These are phyloP conservation scores for Aquilaria sinensis DNA, from an alignment of 345 rosid genomes.

Conservation along the genomic window DNA sequence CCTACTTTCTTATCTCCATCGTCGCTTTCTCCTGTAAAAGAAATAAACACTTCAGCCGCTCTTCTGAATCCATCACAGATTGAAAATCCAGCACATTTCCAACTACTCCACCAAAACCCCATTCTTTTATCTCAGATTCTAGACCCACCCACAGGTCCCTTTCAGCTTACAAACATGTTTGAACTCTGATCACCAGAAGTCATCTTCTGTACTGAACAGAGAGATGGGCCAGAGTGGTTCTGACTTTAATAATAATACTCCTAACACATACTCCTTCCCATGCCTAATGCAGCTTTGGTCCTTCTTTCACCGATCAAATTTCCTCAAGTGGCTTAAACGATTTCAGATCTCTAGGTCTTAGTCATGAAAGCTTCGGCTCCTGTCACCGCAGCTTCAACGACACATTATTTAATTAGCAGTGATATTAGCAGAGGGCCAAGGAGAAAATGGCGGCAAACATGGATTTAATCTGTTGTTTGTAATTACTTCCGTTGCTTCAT, in stretches of 20 bases:
- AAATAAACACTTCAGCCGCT: slow-evolving; percentile 17
- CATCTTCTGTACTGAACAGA: slow-evolving; percentile 3
- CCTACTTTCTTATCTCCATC: background rate
- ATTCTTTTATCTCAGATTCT: slow-evolving; percentile 27
- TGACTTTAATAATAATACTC: slow-evolving; percentile 10
- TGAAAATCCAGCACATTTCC: slow-evolving; percentile 18
- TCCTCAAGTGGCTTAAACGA: too few species aligned
- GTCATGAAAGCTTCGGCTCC: too few species aligned
- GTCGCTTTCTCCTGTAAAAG: slow-evolving; percentile 3
- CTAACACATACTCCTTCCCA: too few species aligned
- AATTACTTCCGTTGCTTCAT: too few species aligned
- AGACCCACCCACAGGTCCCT: slow-evolving; percentile 46
- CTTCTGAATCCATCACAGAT: background rate
- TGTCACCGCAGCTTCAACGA: too few species aligned
- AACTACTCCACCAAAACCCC: slow-evolving; percentile 40
- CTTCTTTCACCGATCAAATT: too few species aligned
- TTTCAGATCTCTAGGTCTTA: too few species aligned
- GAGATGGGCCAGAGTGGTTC: slow-evolving; percentile 23
- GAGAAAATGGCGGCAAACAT: too few species aligned
- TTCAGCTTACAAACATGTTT: slow-evolving; percentile 41
- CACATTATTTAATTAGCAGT: too few species aligned
- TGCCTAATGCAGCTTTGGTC: too few species aligned
- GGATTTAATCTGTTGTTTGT: too few species aligned
- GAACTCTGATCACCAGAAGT: slow-evolving; percentile 7
- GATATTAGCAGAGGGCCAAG: too few species aligned